phyloP scores from a whole-genome alignment of 2,329 filamentous ascomycete species.

The Cladosporium sp. region DNA sequence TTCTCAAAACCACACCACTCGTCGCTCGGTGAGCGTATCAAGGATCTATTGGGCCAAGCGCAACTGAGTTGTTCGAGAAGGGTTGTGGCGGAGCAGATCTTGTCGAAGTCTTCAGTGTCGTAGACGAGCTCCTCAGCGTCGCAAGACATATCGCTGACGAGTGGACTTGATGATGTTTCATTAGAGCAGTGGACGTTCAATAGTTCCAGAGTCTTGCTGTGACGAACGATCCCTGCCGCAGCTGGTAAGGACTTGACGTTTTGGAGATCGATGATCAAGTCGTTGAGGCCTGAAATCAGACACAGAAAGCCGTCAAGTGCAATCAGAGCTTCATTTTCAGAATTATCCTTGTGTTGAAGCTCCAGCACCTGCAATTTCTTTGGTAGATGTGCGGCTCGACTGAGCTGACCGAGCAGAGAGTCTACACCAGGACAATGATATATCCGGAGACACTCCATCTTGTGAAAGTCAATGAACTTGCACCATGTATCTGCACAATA shows the following conservation, averaged over 20 bases:
- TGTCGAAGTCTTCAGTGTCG: slow-evolving; percentile 39
- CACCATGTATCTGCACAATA: slow-evolving; percentile 47
- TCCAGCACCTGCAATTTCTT: slow-evolving; percentile 42
- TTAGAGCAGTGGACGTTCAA: slow-evolving; percentile 41
- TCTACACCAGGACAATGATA: slow-evolving; percentile 44
- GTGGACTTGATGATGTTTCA: background rate
- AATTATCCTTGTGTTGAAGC: slow-evolving; percentile 45
- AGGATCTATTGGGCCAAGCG: slow-evolving; percentile 43
- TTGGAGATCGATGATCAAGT: slow-evolving; percentile 41
- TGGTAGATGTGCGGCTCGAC: slow-evolving; percentile 41
- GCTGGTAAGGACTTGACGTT: slow-evolving; percentile 39
- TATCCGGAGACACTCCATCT: slow-evolving; percentile 39
- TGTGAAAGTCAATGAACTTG: slow-evolving; percentile 42
- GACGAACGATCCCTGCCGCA: slow-evolving; percentile 40
- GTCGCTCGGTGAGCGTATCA: slow-evolving; percentile 38
- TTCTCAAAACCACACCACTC: slow-evolving; percentile 42
- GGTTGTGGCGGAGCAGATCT: slow-evolving; percentile 42
- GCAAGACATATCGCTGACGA: slow-evolving; percentile 1
- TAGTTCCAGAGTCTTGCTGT: slow-evolving; percentile 41
- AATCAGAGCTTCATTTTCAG: slow-evolving; percentile 42
- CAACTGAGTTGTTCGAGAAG: slow-evolving; percentile 42
- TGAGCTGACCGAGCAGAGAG: slow-evolving; percentile 43
- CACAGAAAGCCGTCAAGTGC: slow-evolving; percentile 46
- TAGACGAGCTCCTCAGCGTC: slow-evolving; percentile 43
- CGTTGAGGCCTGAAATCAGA: slow-evolving; percentile 41